Evolutionary conservation across 1,284 basidiomycete species (phyloP).

Genomic region (Papiliotrema flavescens): DNA sequence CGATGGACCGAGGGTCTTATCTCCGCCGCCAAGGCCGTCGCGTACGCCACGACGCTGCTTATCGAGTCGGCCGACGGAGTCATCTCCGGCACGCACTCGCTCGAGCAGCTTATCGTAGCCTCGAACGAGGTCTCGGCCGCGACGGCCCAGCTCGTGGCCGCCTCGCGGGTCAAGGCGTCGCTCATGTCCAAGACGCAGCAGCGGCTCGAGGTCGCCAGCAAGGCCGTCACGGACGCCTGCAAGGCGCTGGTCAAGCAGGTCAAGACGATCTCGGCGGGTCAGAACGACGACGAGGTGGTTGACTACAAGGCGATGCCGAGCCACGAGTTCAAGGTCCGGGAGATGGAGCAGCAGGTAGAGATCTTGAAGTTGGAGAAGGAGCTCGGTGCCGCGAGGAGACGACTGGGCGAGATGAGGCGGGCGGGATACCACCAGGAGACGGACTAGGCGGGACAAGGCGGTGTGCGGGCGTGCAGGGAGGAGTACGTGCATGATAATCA

Average conservation of each 20-base stretch:
- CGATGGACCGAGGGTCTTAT: slow-evolving; percentile 99
- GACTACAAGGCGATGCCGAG: slow-evolving; percentile 91
- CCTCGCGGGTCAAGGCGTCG: slow-evolving; percentile 96
- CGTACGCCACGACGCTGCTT: slow-evolving; percentile 92
- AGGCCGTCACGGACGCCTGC: slow-evolving; percentile 98
- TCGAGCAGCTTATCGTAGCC: slow-evolving; percentile 98
- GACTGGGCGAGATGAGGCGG: slow-evolving; percentile 82
- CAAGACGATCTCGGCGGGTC: slow-evolving; percentile 85
- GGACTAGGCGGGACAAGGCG: slow-evolving; percentile 22
- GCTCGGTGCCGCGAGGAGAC: slow-evolving; percentile 77
- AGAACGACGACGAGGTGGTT: slow-evolving; percentile 70
- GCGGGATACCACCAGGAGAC: slow-evolving; percentile 61
- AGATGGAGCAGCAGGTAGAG: slow-evolving; percentile 99
- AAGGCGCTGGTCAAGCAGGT: slow-evolving; percentile 94
- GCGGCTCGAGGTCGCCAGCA: slow-evolving; percentile 89
- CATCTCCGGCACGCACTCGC: slow-evolving; percentile 88
- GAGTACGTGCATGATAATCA: not conserved
- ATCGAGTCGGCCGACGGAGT: slow-evolving; percentile 99
- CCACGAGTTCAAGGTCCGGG: slow-evolving; percentile 92
- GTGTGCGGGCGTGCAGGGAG: too few species aligned
- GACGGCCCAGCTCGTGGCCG: slow-evolving; percentile 96
- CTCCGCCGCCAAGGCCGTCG: slow-evolving; percentile 95
- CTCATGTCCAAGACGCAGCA: slow-evolving; percentile 99
- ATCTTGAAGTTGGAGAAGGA: slow-evolving; percentile 97
- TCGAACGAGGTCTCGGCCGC: slow-evolving; percentile 97